Evolutionary conservation across 208 protist genomes (phyloP), one percentile per base, ranked within the genome.

Genomic region (Leishmania martiniquensis): DNA sequence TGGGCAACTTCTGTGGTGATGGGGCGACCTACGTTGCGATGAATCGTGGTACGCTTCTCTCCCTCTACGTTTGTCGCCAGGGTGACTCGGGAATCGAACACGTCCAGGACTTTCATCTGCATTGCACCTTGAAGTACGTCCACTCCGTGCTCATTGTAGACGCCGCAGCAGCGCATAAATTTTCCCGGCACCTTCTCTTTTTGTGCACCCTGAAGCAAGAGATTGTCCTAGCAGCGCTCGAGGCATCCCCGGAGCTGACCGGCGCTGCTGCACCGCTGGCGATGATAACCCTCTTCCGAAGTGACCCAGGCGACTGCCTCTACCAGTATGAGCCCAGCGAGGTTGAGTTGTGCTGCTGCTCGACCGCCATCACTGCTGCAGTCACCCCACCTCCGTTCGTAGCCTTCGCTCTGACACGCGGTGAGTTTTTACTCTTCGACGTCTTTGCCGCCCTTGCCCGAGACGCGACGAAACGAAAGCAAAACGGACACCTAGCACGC

Each of bases 181-280:
- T 70, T 62, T 29, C 76, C 1, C 87, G 91, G 4, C 89, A 97
- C 78, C 75, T 95, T 6, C 86, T 93, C 15, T 97, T 97, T 78
- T 49, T 96, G 4, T 85, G 92, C 71, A 91, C 90, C 47, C 77
- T 88, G 15, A 96, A 95, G 70, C 92, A 97, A 75, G 85, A 95
- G 71, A 82, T 94, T 12, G 83, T 89, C 12, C 57, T 97, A 22
- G 83, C 93, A 1, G 81, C 87, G 9, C 85, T 97, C 37, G 71
- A 84, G 70, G 62, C 34, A n/a, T 34, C 54, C 0, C 2, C 70
- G n/a, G 59, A 74, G 29, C 37, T 42, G 22, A 34, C 32, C 37
- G 9, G 17, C 5, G 77, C 2, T 22, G n/a, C 52, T 34, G 57
- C 77, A 22, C 32, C 52, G 20, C 51, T 95, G 44, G 71, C 74